Base-by-base conservation (phyloP, 1,284 basidiomycete species). In the Ganoderma boninense region DNA sequence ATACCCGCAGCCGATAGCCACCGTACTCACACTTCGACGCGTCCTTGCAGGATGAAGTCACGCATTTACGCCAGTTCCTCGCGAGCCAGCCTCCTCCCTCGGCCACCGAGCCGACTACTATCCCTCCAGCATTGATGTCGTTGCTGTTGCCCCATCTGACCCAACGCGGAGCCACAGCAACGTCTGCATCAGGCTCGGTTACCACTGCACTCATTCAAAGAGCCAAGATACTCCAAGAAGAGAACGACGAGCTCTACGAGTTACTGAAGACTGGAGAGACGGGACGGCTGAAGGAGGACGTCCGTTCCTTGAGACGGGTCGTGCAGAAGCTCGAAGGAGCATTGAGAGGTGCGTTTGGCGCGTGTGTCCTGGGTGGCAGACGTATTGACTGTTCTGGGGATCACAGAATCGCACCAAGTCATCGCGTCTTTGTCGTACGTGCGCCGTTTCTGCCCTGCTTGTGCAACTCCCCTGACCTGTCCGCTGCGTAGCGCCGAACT, bases 221-320 rank as follows among this genome's bases (percentile, higher is more conserved):
- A 63, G 86, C 88, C 38, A 89, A 88, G 68, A 80, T 91, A 10
- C 82, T 95, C 11, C 94, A 95, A 78, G 90, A 93, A 66, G 93
- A 95, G 80, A 95, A 95, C 70, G 92, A 95, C 73, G 93, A 95
- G 70, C 77, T 80, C 5, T 95, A 94, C 77, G 87, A 89, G 64
- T 80, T 95, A 8, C 80, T 95, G 59, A 91, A 89, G 78, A 82
- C 83, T 35, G 88, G 90, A 62, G 91, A 94, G 80, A 92, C 91
- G 0, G 92, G 92, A 2, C 87, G 87, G 76, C 78, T 95, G 69
- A 93, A 94, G 77, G 94, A 95, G 77, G 93, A 95, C 78, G 92
- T 92, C 5, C 87, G 87, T 62, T 88, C 88, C 20, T 82, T 95
- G 69, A 85, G 89, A 57, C 85, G 88, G 73, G 87, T 90, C 40